Conservation (phyloP, 306 rosid genomes). For the Adenanthera pavonina region DNA sequence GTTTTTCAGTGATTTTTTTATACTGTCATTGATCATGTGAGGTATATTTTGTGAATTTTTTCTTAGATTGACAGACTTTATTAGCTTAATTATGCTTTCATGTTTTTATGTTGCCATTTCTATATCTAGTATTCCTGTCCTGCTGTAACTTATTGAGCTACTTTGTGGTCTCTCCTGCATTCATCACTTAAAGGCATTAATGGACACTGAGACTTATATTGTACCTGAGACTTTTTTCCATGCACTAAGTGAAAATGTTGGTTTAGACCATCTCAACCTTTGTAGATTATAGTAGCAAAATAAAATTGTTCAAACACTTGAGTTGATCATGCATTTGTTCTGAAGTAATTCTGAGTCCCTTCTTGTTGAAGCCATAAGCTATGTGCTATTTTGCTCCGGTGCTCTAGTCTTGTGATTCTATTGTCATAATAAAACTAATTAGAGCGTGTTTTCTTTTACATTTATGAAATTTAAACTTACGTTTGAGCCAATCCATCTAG, state of each 20-base stretch:
- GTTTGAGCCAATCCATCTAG: too few species aligned
- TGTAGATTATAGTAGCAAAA: constrained; percentile 3
- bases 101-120: neutral
- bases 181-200: constrained; percentile 1
- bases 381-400: constrained; percentile 8
- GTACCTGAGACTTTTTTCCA: neutral
- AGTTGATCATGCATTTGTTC: neutral
- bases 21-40: constrained; percentile 12
- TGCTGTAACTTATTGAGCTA: constrained; percentile 13
- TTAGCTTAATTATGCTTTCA: neutral
- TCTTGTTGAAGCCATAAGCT: constrained; percentile 3
- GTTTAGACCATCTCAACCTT: constrained; percentile 6
- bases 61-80: neutral
- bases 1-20: constrained; percentile 26
- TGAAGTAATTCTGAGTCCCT: constrained; percentile 8
- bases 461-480: too few species aligned
- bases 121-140: neutral
- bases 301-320: constrained; percentile 20
- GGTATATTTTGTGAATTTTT: neutral
- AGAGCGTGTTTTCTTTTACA: too few species aligned
- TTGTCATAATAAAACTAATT: neutral
- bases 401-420: constrained; percentile 18
- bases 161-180: constrained; percentile 3
- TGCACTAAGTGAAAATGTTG: neutral
- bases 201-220: neutral